A percentile compares a stretch with the other conserved stretches of the same genome.
These are phyloP conservation scores for Colletotrichum sp. DNA, from an alignment of 2,329 filamentous ascomycete genomes.

Conservation along the genomic window DNA sequence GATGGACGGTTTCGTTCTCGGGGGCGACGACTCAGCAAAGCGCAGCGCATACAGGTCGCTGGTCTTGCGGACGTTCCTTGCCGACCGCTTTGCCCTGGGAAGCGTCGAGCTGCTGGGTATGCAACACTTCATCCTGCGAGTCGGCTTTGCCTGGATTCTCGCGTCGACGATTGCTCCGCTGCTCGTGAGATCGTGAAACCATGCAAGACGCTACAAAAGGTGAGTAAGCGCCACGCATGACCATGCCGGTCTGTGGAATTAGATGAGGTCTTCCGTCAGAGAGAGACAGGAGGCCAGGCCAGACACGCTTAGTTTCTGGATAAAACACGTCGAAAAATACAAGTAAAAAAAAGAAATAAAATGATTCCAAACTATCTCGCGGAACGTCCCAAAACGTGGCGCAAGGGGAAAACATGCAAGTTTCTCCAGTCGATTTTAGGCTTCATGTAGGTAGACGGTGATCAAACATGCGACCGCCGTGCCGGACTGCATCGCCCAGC, in stretches of 20 bases:
- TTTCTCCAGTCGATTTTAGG: neutral
- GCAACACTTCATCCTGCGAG: constrained; percentile 36
- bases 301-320: neutral
- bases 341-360: neutral
- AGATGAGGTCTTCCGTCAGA: neutral
- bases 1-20: constrained; percentile 56
- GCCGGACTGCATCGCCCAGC: neutral
- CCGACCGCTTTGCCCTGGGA: constrained; percentile 45
- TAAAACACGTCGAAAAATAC: neutral
- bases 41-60: constrained; percentile 40
- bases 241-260: neutral
- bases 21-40: constrained; percentile 29
- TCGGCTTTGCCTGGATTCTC: constrained; percentile 36
- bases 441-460: neutral
- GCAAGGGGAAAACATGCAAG: neutral
- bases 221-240: constrained; percentile 3
- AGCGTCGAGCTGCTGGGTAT: constrained; percentile 36
- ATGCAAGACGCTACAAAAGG: neutral
- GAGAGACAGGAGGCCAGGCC: neutral
- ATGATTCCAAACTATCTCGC: neutral
- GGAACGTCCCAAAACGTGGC: neutral
- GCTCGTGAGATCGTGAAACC: constrained; percentile 1
- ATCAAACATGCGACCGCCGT: constrained; percentile 1
- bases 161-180: constrained; percentile 17
- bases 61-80: constrained; percentile 48